A percentile compares a stretch with the other conserved stretches of the same genome.
These are phyloP conservation scores for Trichoderma oligosporum DNA, from an alignment of 2,329 filamentous ascomycete species.

Conservation along the genomic window DNA sequence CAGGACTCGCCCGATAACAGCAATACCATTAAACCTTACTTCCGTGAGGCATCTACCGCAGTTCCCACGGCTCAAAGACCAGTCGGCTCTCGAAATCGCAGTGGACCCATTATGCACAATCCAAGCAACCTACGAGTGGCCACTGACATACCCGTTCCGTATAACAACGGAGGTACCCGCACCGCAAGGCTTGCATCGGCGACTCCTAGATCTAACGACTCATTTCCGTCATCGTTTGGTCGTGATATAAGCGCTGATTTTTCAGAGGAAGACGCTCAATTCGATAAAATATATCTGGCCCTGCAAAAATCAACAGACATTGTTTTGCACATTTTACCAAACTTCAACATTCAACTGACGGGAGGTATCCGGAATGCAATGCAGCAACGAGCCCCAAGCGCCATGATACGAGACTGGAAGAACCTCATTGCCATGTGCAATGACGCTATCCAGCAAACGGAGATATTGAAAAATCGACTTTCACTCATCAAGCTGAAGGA, in stretches of 20 bases:
- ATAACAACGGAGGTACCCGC: conserved; percentile 47
- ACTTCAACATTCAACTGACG: conserved; percentile 63
- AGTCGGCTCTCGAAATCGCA: conserved; percentile 32
- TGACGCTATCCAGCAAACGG: conserved; percentile 67
- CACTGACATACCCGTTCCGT: conserved; percentile 49
- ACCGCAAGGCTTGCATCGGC: conserved; percentile 52
- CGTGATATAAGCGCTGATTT: conserved; percentile 55
- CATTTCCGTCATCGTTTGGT: conserved; percentile 59
- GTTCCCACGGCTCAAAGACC: conserved; percentile 50
- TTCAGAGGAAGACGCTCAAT: conserved; percentile 72
- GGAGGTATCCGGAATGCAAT: conserved; percentile 61
- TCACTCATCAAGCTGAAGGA: conserved; percentile 82
- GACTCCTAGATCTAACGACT: conserved; percentile 82
- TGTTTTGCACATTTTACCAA: conserved; percentile 67
- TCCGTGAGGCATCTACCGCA: conserved; percentile 46
- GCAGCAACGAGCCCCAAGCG: conserved; percentile 55
- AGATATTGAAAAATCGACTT: conserved; percentile 67
- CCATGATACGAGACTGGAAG: conserved; percentile 63
- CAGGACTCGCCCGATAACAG: conserved; percentile 29
- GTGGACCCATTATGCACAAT: conserved; percentile 43
- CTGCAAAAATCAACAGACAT: conserved; percentile 70
- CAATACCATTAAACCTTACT: conserved; percentile 49
- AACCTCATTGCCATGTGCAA: conserved; percentile 68
- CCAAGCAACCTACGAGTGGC: conserved; percentile 53
- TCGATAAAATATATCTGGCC: conserved; percentile 77